Base-by-base conservation (phyloP, 805 yeast genomes). In the Wickerhamomyces subpelliculosus region DNA sequence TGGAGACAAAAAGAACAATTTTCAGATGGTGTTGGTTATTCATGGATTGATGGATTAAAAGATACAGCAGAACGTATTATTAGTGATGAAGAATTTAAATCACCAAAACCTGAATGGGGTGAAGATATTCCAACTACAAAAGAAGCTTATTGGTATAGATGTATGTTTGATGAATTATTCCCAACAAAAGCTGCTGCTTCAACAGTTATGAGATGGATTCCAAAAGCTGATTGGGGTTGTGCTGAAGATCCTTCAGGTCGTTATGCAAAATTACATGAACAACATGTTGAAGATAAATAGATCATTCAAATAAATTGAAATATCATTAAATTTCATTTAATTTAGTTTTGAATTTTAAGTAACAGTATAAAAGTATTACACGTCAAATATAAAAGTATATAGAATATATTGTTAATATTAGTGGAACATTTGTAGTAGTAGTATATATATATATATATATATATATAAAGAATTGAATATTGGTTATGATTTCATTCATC, bases 1-100 rank as follows among this genome's bases (percentile, higher is more conserved):
- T 93, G 97, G 97, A 86, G 99, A 78, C 99, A 93, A 73, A 93
- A 93, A 80, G 99, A 93, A 71, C 99, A 93, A 70, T 93, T 93
- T 70, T 84, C 96, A 38, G 99, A 93, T 58, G 99, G 99, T 67
- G 99, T 93, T 43, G 99, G 99, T 48, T 93, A 93, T 75, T 87
- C 96, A 12, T 93, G 99, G 99, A 93, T 93, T 58, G 99, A 93
- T 64, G 88, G 95, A 40, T 77, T 93, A 61, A 93, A 93, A 75
- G 98, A 93, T 50, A 75, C 93, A 36, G 97, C 98, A 44, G 95
- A 88, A 65, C 73, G 73, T 52, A 73, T 75, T 40, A 84, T 93
- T 45, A 62, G 88, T 32, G 98, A 93, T 60, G 98, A 89, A 70
- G 81, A 87, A 68, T 75, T 93, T 50, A 86, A 85, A 47, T 71